These are phyloP conservation scores for Colletotrichum higginsianum DNA, from an alignment of 2,329 filamentous ascomycete genomes.

Conservation along the genomic window DNA sequence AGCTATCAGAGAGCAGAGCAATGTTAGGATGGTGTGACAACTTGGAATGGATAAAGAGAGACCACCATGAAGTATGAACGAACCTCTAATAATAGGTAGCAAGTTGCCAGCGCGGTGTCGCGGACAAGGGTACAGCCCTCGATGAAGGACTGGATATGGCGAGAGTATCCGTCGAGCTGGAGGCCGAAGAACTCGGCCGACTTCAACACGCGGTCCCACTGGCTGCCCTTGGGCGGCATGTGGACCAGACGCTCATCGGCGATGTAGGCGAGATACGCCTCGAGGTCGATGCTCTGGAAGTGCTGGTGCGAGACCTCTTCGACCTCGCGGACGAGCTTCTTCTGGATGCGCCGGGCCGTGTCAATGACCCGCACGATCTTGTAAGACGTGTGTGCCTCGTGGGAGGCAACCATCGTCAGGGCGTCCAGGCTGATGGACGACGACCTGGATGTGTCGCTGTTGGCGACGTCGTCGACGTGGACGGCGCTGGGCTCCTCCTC, in stretches of 20 bases:
- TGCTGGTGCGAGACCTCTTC: constrained; percentile 26
- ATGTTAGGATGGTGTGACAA: neutral
- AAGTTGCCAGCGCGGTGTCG: constrained; percentile 54
- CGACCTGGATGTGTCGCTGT: constrained; percentile 29
- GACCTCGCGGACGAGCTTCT: constrained; percentile 27
- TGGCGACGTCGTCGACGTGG: neutral
- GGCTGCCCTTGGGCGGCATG: constrained; percentile 58
- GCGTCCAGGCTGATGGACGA: constrained; percentile 25
- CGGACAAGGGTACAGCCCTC: constrained; percentile 45
- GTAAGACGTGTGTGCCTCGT: neutral
- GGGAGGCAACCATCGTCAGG: constrained; percentile 10
- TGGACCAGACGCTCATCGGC: constrained; percentile 57
- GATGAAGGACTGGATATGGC: constrained; percentile 49
- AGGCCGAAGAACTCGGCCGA: constrained; percentile 59
- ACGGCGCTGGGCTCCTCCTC: constrained; percentile 18
- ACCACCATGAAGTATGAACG: neutral
- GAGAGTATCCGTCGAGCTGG: constrained; percentile 55
- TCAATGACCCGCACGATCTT: constrained; percentile 19
- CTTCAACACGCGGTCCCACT: constrained; percentile 58
- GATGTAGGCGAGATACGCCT: constrained; percentile 54
- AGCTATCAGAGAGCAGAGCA: constrained; percentile 47
- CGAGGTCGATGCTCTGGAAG: constrained; percentile 31
- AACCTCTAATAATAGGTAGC: constrained; percentile 57
- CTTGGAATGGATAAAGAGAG: too few species aligned
- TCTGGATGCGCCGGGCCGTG: constrained; percentile 3